These are phyloP conservation scores for Fusarium goolgardi DNA, from an alignment of 2,329 filamentous ascomycete species.

Conservation along the genomic window DNA sequence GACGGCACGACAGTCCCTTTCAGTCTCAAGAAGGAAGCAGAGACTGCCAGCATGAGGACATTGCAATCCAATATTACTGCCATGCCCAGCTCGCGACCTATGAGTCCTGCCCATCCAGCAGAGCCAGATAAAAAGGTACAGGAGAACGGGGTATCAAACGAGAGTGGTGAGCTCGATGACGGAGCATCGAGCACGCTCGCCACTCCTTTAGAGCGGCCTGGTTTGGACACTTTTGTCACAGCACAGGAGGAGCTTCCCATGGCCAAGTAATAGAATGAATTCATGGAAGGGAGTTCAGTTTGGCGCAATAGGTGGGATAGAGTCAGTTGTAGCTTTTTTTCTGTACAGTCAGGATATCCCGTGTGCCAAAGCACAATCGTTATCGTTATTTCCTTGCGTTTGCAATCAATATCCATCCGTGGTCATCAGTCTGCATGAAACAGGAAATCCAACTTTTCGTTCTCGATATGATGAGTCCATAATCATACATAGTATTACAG, in stretches of 20 bases:
- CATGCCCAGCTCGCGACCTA: constrained; percentile 48
- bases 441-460: constrained; percentile 23
- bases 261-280: constrained; percentile 37
- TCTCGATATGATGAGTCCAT: constrained; percentile 36
- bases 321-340: constrained; percentile 30
- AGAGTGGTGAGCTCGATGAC: constrained; percentile 18
- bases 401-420: constrained; percentile 19
- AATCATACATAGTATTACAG: constrained; percentile 50
- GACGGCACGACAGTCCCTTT: constrained; percentile 80
- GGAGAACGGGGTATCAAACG: not conserved
- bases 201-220: constrained; percentile 50
- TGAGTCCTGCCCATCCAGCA: constrained; percentile 46
- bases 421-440: constrained; percentile 11
- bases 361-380: constrained; percentile 29
- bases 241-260: constrained; percentile 59
- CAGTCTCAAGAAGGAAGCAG: constrained; percentile 71
- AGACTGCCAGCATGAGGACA: constrained; percentile 78
- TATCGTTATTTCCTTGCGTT: constrained; percentile 22
- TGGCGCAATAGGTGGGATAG: constrained; percentile 31
- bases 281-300: constrained; percentile 5
- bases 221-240: constrained; percentile 67
- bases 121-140: not conserved
- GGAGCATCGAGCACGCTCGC: constrained; percentile 4
- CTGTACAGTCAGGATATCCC: constrained; percentile 30
- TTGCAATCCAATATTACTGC: constrained; percentile 59